Evolutionary conservation across 2,329 filamentous ascomycete species (phyloP), one percentile per base, ranked within the genome.

Genomic region (Chrysoporthe austroafricana): DNA sequence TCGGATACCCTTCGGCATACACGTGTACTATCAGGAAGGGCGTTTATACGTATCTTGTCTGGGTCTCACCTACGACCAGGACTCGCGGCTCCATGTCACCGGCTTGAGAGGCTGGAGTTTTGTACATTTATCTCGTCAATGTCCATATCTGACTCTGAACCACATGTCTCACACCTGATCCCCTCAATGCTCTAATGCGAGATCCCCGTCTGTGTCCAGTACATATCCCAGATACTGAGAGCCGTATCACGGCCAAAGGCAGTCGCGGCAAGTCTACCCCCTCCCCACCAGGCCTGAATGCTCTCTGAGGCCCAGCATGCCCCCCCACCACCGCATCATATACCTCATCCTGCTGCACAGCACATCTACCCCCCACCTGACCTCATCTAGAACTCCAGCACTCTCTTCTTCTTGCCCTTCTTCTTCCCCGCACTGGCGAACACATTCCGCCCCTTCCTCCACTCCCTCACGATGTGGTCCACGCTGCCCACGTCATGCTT

Each of bases 401-500:
- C 59, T 42, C 59, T 59, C 50, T 58, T 57, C 70, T 71, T 73
- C 71, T 70, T 71, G 65, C 63, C 68, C 66, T 68, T 70, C 42
- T 60, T 69, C 64, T 50, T 70, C 9, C 66, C 69, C 1, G 66
- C 66, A 60, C 71, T 71, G 36, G 76, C 77, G 60, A 80, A 76
- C 32, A 81, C 77, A 72, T 79, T 81, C 70, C 80, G 74, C 57
- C 74, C 75, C 72, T 78, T 76, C 59, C 79, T 77, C 81, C 81
- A 94, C 72, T 86, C 85, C 73, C 85, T 82, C 67, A 97, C 93
- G 74, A 95, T 84, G 72, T 91, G 88, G 78, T 96, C 92, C 71
- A 97, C 92, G 74, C 88, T 93, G 70, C 94, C 92, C 81, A 93
- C 88, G 80, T 97, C 94, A 80, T 97, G 94, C 81, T 90, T 91